phyloP scores from a whole-genome alignment of 2,329 filamentous ascomycete species.

The Botrytis sinoallii region DNA sequence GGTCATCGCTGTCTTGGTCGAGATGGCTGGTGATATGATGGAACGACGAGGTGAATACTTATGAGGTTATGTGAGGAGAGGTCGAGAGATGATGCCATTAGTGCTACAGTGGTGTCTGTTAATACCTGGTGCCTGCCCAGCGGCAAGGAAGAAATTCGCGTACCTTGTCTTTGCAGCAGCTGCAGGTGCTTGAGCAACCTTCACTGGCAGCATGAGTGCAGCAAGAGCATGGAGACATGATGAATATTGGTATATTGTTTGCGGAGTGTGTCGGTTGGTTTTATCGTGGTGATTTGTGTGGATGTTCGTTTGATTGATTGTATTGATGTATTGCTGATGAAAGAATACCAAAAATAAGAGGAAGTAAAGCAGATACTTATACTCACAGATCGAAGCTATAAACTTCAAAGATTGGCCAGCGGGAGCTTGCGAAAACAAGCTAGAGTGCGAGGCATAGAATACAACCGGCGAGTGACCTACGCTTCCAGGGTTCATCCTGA shows the following conservation, averaged over 20 bases:
- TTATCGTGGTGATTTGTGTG: neutral
- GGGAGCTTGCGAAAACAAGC: neutral
- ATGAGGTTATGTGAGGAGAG: neutral
- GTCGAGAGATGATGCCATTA: neutral
- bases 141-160: neutral
- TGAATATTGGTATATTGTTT: neutral
- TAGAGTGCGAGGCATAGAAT: neutral
- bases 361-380: conserved; percentile 11
- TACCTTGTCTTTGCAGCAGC: conserved; percentile 13
- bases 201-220: conserved; percentile 7
- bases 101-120: neutral
- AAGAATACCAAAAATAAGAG: neutral
- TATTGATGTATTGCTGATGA: neutral
- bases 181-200: conserved; percentile 4
- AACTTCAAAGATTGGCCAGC: neutral
- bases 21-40: neutral
- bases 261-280: neutral
- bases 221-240: conserved; percentile 15
- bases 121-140: neutral
- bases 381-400: neutral
- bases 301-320: neutral
- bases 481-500: neutral
- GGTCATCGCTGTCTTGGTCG: conserved; percentile 5
- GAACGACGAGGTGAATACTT: neutral
- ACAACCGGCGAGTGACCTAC: neutral